Conservation (phyloP, 2,329 filamentous ascomycete species). For the Epichloe hybrida region DNA sequence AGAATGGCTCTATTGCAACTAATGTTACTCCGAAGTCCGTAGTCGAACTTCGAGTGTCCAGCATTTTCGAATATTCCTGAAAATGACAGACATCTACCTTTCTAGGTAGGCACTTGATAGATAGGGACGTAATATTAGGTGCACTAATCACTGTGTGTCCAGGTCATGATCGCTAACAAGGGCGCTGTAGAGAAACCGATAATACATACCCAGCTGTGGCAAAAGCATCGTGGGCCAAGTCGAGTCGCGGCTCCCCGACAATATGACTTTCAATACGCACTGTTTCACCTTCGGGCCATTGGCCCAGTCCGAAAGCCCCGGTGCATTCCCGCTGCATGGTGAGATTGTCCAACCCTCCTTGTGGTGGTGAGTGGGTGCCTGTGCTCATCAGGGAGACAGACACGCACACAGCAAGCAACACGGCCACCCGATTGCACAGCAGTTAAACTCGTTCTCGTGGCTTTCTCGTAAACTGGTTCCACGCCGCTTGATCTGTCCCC, state of each 20-base stretch:
- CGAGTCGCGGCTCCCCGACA: background rate
- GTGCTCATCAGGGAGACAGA: background rate
- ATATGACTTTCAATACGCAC: too few species aligned
- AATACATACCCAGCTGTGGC: too few species aligned
- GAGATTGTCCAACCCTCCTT: background rate
- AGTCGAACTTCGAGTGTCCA: too few species aligned
- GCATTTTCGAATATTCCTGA: too few species aligned
- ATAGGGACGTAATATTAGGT: too few species aligned
- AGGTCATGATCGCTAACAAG: too few species aligned
- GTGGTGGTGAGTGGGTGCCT: background rate
- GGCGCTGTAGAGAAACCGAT: too few species aligned
- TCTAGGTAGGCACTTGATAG: background rate
- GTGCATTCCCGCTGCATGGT: slow-evolving; percentile 9
- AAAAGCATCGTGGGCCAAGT: background rate
- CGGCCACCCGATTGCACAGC: too few species aligned
- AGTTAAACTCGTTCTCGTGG: background rate
- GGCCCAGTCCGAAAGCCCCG: background rate
- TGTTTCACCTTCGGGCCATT: too few species aligned
- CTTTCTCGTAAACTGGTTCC: background rate
- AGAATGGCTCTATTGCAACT: too few species aligned
- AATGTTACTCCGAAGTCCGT: too few species aligned
- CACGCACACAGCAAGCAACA: background rate
- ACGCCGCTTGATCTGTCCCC: slow-evolving; percentile 1
- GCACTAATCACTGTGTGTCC: too few species aligned
- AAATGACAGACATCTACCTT: background rate